A percentile compares a stretch with the other conserved stretches of the same genome.
These are phyloP conservation scores for Fusarium clavum DNA, from an alignment of 2,329 filamentous ascomycete species.

Conservation along the genomic window DNA sequence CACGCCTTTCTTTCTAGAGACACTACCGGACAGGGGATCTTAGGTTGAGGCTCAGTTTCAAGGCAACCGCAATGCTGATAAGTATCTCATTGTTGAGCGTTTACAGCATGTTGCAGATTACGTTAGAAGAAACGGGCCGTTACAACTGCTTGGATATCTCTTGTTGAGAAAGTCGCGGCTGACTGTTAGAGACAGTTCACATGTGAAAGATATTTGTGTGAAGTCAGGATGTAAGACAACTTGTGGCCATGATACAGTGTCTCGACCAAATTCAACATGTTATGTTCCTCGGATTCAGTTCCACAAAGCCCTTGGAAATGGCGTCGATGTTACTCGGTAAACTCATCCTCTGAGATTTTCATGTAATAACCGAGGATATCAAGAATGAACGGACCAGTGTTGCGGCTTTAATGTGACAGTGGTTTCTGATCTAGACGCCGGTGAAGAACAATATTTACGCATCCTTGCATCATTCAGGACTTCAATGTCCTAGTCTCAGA, in stretches of 20 bases:
- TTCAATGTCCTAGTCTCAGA: slow-evolving; percentile 39
- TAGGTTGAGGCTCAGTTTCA: slow-evolving; percentile 31
- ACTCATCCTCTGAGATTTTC: slow-evolving; percentile 11
- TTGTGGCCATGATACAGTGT: not conserved
- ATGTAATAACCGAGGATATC: slow-evolving; percentile 41
- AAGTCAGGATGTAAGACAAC: not conserved
- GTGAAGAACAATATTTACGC: slow-evolving; percentile 20
- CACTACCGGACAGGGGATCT: slow-evolving; percentile 9
- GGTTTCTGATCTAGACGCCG: not conserved
- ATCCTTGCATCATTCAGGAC: slow-evolving; percentile 32
- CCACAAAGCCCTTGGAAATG: slow-evolving; percentile 19
- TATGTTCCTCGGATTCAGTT: slow-evolving; percentile 25
- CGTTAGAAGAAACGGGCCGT: slow-evolving; percentile 6
- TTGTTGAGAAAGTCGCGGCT: slow-evolving; percentile 27
- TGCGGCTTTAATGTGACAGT: slow-evolving; percentile 30
- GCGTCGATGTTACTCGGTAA: slow-evolving; percentile 31
- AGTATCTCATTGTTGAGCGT: slow-evolving; percentile 9
- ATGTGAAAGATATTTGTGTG: slow-evolving; percentile 12
- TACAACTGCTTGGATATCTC: not conserved
- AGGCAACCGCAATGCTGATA: slow-evolving; percentile 1
- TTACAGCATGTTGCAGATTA: slow-evolving; percentile 2
- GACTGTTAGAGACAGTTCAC: slow-evolving; percentile 13
- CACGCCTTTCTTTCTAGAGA: slow-evolving; percentile 4
- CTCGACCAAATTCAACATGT: not conserved
- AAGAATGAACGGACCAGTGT: slow-evolving; percentile 3